Base-by-base conservation (phyloP, 345 rosid genomes). In the Turnera subulata region DNA sequence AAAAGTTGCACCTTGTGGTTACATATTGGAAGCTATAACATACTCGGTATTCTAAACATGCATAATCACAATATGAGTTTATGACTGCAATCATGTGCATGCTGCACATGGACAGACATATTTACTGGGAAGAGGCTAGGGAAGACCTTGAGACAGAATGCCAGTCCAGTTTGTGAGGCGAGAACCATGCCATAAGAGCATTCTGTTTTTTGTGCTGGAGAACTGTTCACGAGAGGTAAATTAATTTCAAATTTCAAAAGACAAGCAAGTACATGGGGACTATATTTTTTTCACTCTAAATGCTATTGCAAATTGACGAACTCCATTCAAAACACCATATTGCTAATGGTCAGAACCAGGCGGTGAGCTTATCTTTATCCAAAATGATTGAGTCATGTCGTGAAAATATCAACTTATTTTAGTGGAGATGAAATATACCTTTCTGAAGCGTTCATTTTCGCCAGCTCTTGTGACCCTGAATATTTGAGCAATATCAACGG, bases 151-250 rank as follows among this genome's bases (percentile, higher is more conserved):
- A 53, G 98, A 91, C 68, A 91, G 79, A 68, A 91, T 86, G 62
- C 98, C 98, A n/a, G 84, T 75, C 98, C 98, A 91, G 75, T 91
- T 91, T 61, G 95, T 68, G 73, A 91, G 98, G 59, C 84, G 87
- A 56, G 95, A 88, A 61, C 98, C 98, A 73, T 91, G 96, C 98
- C 96, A 91, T 26, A 91, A 73, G 63, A 91, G 81, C 98, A 81
- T 84, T 70, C 84, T 86, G 62, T 91, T 91, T 59, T 76, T 64
- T 7, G 70, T 70, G 42, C 52, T 54, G 29, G 85, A 80, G 65
- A 82, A 88, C 96, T 91, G 80, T 51, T 54, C 58, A 59, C 37
- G 66, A 45, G 46, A 51, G 37, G 35, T 55, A 32, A 61, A 64
- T 19, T 10, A n/a, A 63, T 37, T 12, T 24, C 64, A 18, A 8